A percentile compares a stretch with the other conserved stretches of the same genome.
phyloP scores from a whole-genome alignment of 176 grass and related monocot genomes.

The Echinochloa phyllopogon region DNA sequence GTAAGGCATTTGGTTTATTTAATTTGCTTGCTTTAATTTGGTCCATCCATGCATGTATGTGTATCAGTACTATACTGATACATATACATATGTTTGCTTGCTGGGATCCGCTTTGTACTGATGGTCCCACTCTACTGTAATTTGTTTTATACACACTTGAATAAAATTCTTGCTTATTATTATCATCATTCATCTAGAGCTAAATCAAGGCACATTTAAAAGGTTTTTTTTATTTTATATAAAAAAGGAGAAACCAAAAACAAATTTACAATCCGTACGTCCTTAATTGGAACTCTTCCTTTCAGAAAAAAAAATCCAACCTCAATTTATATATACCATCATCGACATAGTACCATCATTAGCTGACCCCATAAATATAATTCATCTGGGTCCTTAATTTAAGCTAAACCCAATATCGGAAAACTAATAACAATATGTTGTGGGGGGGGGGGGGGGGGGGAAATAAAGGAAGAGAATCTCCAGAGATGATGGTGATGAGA shows the following conservation, averaged over 20 bases:
- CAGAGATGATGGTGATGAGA: constrained; percentile 16
- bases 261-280: not conserved
- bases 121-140: too few species aligned
- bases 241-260: not conserved
- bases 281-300: not conserved
- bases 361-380: not conserved
- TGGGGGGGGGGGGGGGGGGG: too few species aligned
- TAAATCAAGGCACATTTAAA: not conserved
- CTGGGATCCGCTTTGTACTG: not conserved
- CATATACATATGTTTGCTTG: not conserved
- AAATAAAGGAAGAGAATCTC: not conserved
- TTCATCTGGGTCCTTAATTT: not conserved
- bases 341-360: not conserved
- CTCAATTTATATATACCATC: not conserved
- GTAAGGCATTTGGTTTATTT: too few species aligned
- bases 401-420: not conserved
- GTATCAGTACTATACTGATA: not conserved
- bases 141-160: not conserved
- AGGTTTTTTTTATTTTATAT: not conserved
- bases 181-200: not conserved
- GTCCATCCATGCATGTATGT: too few species aligned
- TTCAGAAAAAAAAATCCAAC: not conserved
- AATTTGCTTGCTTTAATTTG: too few species aligned
- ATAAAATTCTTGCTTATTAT: not conserved
- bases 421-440: not conserved